phyloP scores from a whole-genome alignment of 179 eudicot genomes.

The Vitellaria paradoxa region DNA sequence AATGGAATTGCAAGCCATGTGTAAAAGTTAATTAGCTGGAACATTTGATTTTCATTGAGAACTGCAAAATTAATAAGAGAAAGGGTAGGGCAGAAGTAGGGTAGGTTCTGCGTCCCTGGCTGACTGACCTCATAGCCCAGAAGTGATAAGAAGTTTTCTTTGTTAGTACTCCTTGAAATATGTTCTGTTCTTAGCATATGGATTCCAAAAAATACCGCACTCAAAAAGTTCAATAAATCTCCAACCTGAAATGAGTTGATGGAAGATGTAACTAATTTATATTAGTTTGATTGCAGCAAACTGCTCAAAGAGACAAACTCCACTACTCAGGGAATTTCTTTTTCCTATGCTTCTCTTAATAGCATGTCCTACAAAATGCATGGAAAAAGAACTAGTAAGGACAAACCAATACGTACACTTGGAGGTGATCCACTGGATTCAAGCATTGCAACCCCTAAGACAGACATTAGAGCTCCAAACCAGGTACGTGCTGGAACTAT shows the following conservation, averaged over 20 bases:
- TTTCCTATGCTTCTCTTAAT: background rate
- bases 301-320: conserved; percentile 1
- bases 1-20: conserved; percentile 2
- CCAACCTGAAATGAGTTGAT: conserved; percentile 34
- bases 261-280: background rate
- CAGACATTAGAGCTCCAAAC: conserved; percentile 40
- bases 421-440: conserved; percentile 53
- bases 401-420: conserved; percentile 24
- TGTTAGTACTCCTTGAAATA: conserved; percentile 34
- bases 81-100: background rate
- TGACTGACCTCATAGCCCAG: conserved; percentile 47
- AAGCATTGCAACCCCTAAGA: conserved; percentile 40
- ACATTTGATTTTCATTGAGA: background rate
- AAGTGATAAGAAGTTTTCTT: conserved; percentile 35
- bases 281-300: background rate
- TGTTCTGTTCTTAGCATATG: conserved; percentile 51
- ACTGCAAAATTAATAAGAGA: background rate
- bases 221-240: conserved; percentile 38
- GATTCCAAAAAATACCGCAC: conserved; percentile 44
- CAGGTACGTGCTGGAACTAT: conserved; percentile 35
- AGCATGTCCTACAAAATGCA: background rate
- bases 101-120: background rate
- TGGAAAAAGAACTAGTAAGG: background rate
- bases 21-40: background rate
- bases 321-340: background rate